Evolutionary conservation across 805 yeast genomes (phyloP).

Genomic region (Candida yuanshanica): DNA sequence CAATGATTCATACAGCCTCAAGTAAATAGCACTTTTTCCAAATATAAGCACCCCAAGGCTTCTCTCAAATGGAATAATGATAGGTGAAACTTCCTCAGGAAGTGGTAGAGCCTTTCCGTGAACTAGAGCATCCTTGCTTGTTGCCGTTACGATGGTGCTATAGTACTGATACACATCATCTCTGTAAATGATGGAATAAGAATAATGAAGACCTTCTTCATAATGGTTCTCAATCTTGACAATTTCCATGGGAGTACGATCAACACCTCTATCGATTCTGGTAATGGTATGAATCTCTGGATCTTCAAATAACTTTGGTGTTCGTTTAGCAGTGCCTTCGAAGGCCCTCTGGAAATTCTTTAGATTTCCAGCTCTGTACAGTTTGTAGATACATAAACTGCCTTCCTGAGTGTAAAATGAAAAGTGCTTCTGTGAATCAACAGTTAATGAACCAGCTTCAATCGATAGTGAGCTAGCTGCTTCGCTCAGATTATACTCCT

Average conservation of each 20-base stretch:
- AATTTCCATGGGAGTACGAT: slow-evolving; percentile 13
- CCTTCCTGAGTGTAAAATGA: slow-evolving; percentile 18
- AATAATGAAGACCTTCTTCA: slow-evolving; percentile 3
- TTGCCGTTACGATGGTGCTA: background rate
- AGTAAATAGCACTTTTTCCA: background rate
- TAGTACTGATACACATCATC: slow-evolving; percentile 5
- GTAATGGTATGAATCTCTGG: slow-evolving; percentile 12
- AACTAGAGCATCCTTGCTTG: background rate
- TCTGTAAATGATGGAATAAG: slow-evolving; percentile 5
- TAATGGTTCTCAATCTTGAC: slow-evolving; percentile 11
- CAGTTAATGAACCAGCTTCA: slow-evolving; percentile 10
- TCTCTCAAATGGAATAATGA: background rate
- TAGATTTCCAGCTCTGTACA: slow-evolving; percentile 8
- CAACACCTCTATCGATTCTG: slow-evolving; percentile 5
- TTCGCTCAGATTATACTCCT: slow-evolving; percentile 9
- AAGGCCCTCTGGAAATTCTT: slow-evolving; percentile 14
- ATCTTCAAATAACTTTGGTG: slow-evolving; percentile 9
- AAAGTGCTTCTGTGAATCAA: slow-evolving; percentile 9
- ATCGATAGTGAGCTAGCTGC: slow-evolving; percentile 5
- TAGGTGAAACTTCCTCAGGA: background rate
- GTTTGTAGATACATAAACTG: slow-evolving; percentile 6
- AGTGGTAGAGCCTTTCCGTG: background rate
- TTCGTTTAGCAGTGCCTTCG: slow-evolving; percentile 1
- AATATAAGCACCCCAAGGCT: slow-evolving; percentile 3
- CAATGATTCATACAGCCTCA: background rate